Evolutionary conservation across 805 yeast genomes (phyloP), one percentile per base, ranked within the genome.

Genomic region (Middelhovenomyces tepae): DNA sequence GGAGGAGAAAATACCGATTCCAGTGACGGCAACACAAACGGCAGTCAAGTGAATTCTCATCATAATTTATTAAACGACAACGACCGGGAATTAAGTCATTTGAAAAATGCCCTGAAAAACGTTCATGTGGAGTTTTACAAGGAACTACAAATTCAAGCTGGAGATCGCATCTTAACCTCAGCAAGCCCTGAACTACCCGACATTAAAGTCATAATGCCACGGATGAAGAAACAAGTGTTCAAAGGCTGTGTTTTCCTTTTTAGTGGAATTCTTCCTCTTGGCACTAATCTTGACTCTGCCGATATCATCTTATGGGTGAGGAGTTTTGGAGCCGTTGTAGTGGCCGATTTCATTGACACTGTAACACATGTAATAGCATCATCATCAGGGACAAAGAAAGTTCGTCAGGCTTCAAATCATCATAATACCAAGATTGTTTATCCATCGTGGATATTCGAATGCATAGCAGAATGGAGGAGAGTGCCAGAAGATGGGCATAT

Each of bases 241-340:
- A 56, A 67, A 16, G 87, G 78, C 5, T 69, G 77, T 28, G 72
- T 73, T 2, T 71, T 91, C 35, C 67, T 89, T 13, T 79, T 91
- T 45, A 80, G 94, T 3, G 96, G 97, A 0, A 67, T 89, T n/a
- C 68, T 91, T 15, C 96, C 96, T 1, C 52, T 84, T n/a, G 91
- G 91, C 1, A 66, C 77, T 8, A 69, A 74, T 35, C 59, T 82
- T 11, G 77, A 79, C 33, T 60, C 67, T 21, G 91, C 93, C 3
- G 95, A 85, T 51, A 82, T 91, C 27, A 95, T 87, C 1, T 73
- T 78, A 15, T 89, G 97, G 96, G 82, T 89, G 8, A 71, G 72
- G 31, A 83, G 87, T 35, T 89, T 89, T 65, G 98, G 98, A 1
- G 96, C 95, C 0, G 65, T 65, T 2, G 86, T 89, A 5, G 79